phyloP scores from a whole-genome alignment of 108 stramenopile genomes.

The Nitzschia sp. region DNA sequence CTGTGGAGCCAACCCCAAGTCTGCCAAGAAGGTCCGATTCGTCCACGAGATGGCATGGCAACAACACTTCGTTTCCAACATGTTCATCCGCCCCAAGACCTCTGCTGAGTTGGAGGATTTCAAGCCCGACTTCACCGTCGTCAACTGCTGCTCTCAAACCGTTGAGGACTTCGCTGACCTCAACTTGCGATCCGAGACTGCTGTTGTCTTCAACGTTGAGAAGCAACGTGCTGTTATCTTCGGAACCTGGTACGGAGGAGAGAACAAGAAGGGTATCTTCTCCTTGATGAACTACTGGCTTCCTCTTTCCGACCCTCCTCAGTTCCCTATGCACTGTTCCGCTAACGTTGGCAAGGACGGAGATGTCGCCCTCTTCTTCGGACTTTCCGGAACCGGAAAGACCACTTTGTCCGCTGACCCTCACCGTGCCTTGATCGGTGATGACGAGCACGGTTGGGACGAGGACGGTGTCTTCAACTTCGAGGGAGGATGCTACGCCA shows the following conservation, averaged over 20 bases:
- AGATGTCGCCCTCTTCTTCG: slow-evolving; percentile 94
- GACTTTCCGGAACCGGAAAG: slow-evolving; percentile 94
- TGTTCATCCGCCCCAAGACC: slow-evolving; percentile 93
- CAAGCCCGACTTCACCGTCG: slow-evolving; percentile 94
- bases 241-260: slow-evolving; percentile 97
- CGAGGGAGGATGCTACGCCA: slow-evolving; percentile 99
- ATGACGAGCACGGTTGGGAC: slow-evolving; percentile 97
- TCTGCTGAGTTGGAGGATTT: slow-evolving; percentile 73
- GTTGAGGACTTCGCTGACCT: slow-evolving; percentile 90
- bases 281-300: slow-evolving; percentile 98
- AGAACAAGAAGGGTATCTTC: slow-evolving; percentile 99
- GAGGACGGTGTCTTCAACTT: slow-evolving; percentile 97
- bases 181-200: slow-evolving; percentile 91
- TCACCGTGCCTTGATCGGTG: slow-evolving; percentile 92
- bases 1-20: slow-evolving; percentile 86
- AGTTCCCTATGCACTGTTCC: slow-evolving; percentile 97
- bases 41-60: slow-evolving; percentile 98
- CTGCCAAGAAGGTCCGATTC: slow-evolving; percentile 91
- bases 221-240: slow-evolving; percentile 91
- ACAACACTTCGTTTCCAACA: slow-evolving; percentile 87
- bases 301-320: slow-evolving; percentile 81
- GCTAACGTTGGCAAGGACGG: slow-evolving; percentile 93
- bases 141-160: slow-evolving; percentile 92
- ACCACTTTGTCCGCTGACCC: slow-evolving; percentile 96
- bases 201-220: slow-evolving; percentile 95